Base-by-base conservation (phyloP, 1,284 basidiomycete genomes). In the Agaricales sp. region DNA sequence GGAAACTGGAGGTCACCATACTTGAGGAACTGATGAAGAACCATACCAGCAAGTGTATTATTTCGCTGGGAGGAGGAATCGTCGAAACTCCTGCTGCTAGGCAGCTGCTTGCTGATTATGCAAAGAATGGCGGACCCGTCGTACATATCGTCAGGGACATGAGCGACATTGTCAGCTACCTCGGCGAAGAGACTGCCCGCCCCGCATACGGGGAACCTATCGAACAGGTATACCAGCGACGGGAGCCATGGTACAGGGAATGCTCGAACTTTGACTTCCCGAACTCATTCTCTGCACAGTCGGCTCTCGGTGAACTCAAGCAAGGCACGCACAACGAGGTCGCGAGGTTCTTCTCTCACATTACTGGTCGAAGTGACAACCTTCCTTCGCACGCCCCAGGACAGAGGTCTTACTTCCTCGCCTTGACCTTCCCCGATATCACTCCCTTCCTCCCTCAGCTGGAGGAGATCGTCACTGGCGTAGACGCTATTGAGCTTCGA, bases 401-500 rank as follows among this genome's bases (percentile, higher is more conserved):
- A 11, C 68, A 70, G 25, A 78, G 87, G 11, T 90, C 92, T 0
- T 92, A 93, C 66, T 97, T 98, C 77, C 73, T 99, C 35, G 87
- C 86, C 6, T 71, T 99, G 53, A 97, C 95, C 0, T 94, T 93
- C 68, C 90, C 94, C 0, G 88, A 96, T 62, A 62, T 97, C 55
- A 80, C 75, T 0, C 77, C 80, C 2, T 84, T 86, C 0, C 71
- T 95, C 30, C 67, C 74, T 11, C 65, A 82, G 38, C 76, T 98
- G 47, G 78, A 85, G 8, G 77, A 84, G 48, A 68, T 97, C 52
- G 80, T 80, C 0, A 72, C 77, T n/a, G 95, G 96, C 2, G 86
- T 83, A 1, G 94, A 99, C 60, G 95, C 93, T 0, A 70, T 99
- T 51, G 95, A 99, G 66, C 66, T 99, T 22, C 85, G 95, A 2